Conservation (phyloP, 73 alveolate species). For the Halteria grandinella region DNA sequence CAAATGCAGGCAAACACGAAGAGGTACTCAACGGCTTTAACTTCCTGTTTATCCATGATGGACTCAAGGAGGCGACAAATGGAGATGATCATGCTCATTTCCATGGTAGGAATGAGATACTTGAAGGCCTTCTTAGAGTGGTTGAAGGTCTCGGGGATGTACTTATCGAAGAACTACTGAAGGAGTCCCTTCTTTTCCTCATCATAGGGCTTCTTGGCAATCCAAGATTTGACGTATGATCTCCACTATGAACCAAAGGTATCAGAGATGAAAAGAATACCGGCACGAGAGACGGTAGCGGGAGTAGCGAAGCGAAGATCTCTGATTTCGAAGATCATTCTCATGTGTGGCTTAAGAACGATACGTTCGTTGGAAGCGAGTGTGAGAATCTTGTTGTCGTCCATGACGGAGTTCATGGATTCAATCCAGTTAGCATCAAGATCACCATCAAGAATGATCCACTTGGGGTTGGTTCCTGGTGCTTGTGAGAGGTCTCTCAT, state of each 20-base stretch:
- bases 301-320: constrained; percentile 99
- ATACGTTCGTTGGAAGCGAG: constrained; percentile 99
- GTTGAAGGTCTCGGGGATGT: constrained; percentile 81
- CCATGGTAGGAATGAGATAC: constrained; percentile 91
- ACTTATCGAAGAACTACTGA: constrained; percentile 81
- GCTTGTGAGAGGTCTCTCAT: constrained; percentile 97
- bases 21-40: constrained; percentile 88
- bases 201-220: constrained; percentile 56
- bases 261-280: constrained; percentile 97
- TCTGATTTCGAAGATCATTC: constrained; percentile 99
- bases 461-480: constrained; percentile 97
- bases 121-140: constrained; percentile 88
- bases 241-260: constrained; percentile 78
- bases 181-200: constrained; percentile 75
- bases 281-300: constrained; percentile 99
- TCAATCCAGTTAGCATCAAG: constrained; percentile 99
- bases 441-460: constrained; percentile 99
- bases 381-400: constrained; percentile 98
- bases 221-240: constrained; percentile 78
- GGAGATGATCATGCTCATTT: constrained; percentile 91
- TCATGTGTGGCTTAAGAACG: constrained; percentile 99
- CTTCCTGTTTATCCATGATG: constrained; percentile 94
- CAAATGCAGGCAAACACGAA: constrained; percentile 98
- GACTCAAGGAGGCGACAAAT: constrained; percentile 94
- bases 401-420: constrained; percentile 99